Evolutionary conservation across 169 alveolate genomes (phyloP), one percentile per base, ranked within the genome.

Genomic region (Eimeria acervulina): DNA sequence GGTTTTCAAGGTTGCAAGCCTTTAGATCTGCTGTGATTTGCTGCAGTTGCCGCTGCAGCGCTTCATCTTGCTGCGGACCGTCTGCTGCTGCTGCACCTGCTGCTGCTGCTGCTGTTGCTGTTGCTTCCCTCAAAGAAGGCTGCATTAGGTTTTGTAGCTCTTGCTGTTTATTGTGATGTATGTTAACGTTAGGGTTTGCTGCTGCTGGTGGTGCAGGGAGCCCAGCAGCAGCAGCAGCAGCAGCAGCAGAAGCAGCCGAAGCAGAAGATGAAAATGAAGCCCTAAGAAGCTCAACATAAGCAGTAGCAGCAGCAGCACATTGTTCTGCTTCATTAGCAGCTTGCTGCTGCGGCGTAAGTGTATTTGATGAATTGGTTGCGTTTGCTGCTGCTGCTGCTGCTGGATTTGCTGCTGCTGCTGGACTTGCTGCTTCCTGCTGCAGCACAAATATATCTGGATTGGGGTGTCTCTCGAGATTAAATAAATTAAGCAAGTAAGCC

Each of bases 211-310:
- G 36, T 38, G 88, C 88, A 36, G 38, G 4, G 5, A 42, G 21
- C 5, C 51, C 83, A 36, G 90, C 90, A 42, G 90, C 90, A n/a
- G 68, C 63, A 19, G 90, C 85, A 40, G 47, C 55, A 21, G 55
- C 85, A 33, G 70, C 10, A 80, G 68, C 90, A 40, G 90, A 68
- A 80, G 70, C 63, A 80, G 90, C 90, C 15, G 90, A 68, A 80
- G 90, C 90, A 40, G 87, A 7, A 36, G 51, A 21, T 3, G 55
- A 36, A 59, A 80, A 80, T 68, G 90, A 17, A 47, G 90, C 68
- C 28, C 52, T 40, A 23, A 80, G 90, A 12, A 12, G 6, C 38
- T 40, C 90, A 26, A 80, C 23, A 21, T 80, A 80, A 2, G 33
- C 70, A 23, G 68, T 23, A 40, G 38, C 51, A 19, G 68, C 90